Conservation (phyloP, 148 eudicot species). For the Polygonum aviculare region DNA sequence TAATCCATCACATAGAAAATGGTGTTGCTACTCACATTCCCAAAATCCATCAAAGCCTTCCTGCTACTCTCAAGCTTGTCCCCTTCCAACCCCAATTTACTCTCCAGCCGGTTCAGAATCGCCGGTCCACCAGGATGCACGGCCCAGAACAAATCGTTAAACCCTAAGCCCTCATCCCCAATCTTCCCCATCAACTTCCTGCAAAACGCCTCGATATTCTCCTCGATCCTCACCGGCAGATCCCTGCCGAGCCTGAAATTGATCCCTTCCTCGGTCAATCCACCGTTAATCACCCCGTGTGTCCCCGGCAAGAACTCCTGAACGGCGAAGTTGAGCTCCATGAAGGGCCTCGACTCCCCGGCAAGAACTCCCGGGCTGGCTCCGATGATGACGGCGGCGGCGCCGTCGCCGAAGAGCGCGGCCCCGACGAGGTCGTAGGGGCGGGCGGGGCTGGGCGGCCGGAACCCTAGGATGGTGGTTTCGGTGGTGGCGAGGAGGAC, state of each 20-base stretch:
- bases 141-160: conserved; percentile 65
- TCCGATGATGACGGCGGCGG: conserved; percentile 56
- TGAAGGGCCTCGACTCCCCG: conserved; percentile 36
- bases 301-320: conserved; percentile 71
- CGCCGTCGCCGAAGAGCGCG: conserved; percentile 76
- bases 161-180: conserved; percentile 15
- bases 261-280: conserved; percentile 59
- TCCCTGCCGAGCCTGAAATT: conserved; percentile 65
- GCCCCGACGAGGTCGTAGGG: conserved; percentile 83
- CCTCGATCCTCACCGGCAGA: conserved; percentile 53
- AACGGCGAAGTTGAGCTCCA: conserved; percentile 55
- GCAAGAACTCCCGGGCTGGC: conserved; percentile 22
- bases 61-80: conserved; percentile 61
- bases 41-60: conserved; percentile 64
- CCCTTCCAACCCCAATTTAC: conserved; percentile 19
- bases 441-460: conserved; percentile 66
- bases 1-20: conserved; percentile 69
- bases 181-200: conserved; percentile 46
- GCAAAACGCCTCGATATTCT: conserved; percentile 67
- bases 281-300: conserved; percentile 48
- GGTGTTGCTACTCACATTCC: conserved; percentile 78
- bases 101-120: conserved; percentile 51
- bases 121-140: conserved; percentile 84
- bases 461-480: conserved; percentile 67
- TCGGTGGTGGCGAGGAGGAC: conserved; percentile 58